Evolutionary conservation across 352 stramenopile species (phyloP).

Genomic region (Phytophthora meadii): DNA sequence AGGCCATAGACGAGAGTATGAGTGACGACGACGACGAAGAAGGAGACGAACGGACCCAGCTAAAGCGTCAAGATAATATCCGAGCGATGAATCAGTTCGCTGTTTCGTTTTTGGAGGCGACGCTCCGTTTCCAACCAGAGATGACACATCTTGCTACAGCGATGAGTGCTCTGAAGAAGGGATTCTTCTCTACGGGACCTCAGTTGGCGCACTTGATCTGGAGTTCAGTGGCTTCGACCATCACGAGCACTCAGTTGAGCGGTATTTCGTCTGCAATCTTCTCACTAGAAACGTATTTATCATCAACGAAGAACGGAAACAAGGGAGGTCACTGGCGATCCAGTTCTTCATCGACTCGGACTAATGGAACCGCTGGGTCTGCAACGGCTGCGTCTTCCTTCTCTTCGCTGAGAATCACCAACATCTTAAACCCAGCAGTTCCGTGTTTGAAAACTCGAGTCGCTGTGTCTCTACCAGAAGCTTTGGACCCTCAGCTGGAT

Average conservation of each 20-base stretch:
- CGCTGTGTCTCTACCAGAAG: constrained; percentile 71
- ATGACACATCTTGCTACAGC: constrained; percentile 58
- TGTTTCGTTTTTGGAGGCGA: constrained; percentile 66
- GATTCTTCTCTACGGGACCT: constrained; percentile 72
- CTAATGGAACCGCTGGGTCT: constrained; percentile 13
- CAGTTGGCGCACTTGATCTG: constrained; percentile 82
- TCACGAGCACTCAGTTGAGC: constrained; percentile 69
- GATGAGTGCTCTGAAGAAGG: constrained; percentile 70
- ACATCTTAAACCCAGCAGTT: constrained; percentile 58
- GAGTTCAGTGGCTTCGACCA: constrained; percentile 71
- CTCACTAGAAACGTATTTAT: constrained; percentile 44
- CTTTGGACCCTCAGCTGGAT: constrained; percentile 70
- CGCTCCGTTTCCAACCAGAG: constrained; percentile 74
- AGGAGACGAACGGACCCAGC: constrained; percentile 18
- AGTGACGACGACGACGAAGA: constrained; percentile 39
- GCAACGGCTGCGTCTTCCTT: constrained; percentile 49
- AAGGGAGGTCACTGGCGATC: constrained; percentile 25
- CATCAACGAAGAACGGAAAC: constrained; percentile 30
- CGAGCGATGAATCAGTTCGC: constrained; percentile 84
- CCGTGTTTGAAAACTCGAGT: constrained; percentile 68
- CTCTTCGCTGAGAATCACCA: constrained; percentile 75
- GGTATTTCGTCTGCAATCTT: constrained; percentile 77
- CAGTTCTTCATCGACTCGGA: constrained; percentile 14
- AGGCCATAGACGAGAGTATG: constrained; percentile 47
- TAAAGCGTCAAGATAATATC: constrained; percentile 49